Conservation (phyloP, 352 stramenopile genomes). For the Globisporangium mamillatum region DNA sequence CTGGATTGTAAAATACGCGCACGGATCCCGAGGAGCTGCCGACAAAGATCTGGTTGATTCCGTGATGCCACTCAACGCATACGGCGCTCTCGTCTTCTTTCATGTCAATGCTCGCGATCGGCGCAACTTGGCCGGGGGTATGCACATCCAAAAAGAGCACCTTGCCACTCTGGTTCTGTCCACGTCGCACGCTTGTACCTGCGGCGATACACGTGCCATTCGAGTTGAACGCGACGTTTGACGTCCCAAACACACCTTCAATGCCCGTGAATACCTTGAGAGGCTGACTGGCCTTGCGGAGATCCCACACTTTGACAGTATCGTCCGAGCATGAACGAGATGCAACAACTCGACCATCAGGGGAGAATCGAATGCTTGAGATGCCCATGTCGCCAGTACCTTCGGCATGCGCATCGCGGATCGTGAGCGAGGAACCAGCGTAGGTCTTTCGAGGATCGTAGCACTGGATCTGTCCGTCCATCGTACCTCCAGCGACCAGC, state of each 20-base stretch:
- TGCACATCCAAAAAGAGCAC: slow-evolving; percentile 80
- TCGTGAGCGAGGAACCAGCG: slow-evolving; percentile 52
- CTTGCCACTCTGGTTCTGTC: slow-evolving; percentile 44
- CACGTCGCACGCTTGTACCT: slow-evolving; percentile 71
- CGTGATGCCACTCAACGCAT: slow-evolving; percentile 81
- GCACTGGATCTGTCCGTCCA: slow-evolving; percentile 77
- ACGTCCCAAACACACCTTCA: slow-evolving; percentile 70
- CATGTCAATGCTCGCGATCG: slow-evolving; percentile 69
- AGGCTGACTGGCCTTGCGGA: slow-evolving; percentile 55
- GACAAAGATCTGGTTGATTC: slow-evolving; percentile 83
- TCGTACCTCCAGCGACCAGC: slow-evolving; percentile 61
- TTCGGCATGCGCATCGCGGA: slow-evolving; percentile 69
- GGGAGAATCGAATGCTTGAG: slow-evolving; percentile 72
- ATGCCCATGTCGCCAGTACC: slow-evolving; percentile 68
- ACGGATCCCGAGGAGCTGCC: slow-evolving; percentile 60
- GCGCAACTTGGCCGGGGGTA: slow-evolving; percentile 42
- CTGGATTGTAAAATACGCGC: slow-evolving; percentile 69
- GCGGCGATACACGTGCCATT: slow-evolving; percentile 64
- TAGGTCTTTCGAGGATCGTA: slow-evolving; percentile 76
- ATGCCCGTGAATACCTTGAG: slow-evolving; percentile 61
- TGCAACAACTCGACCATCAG: slow-evolving; percentile 55
- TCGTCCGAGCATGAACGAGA: slow-evolving; percentile 76
- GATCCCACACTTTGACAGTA: slow-evolving; percentile 81
- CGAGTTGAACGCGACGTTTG: slow-evolving; percentile 80
- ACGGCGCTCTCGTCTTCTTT: slow-evolving; percentile 76